These are phyloP conservation scores for Collariella sp. DNA, from an alignment of 495 filamentous ascomycete species.

Conservation along the genomic window DNA sequence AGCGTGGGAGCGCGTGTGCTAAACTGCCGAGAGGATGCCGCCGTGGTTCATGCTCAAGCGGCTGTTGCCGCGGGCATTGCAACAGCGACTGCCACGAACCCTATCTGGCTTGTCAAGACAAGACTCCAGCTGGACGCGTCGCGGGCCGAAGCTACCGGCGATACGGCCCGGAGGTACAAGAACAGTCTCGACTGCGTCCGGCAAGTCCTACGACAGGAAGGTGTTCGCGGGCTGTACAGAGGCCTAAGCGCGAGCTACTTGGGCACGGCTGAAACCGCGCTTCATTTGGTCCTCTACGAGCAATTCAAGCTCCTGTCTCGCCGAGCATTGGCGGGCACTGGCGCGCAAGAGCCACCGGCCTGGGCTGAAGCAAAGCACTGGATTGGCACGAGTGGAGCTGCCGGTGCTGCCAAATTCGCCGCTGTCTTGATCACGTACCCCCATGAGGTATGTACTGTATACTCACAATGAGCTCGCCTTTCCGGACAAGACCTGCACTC, in stretches of 20 bases:
- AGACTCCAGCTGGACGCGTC: background rate
- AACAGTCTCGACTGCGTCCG: constrained; percentile 2
- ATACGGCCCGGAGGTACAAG: too few relatives aligned
- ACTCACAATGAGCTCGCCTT: too few relatives aligned
- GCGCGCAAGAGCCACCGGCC: background rate
- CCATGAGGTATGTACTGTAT: background rate
- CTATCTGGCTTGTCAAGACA: background rate
- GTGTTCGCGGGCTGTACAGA: background rate
- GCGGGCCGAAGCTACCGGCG: background rate
- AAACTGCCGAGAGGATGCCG: background rate
- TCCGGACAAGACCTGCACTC: too few relatives aligned
- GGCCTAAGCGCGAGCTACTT: background rate
- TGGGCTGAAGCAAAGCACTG: constrained; percentile 1
- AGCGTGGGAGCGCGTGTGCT: background rate
- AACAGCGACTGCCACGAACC: background rate
- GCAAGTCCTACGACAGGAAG: background rate
- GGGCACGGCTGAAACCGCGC: background rate
- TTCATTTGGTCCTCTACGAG: background rate
- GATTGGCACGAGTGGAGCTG: background rate
- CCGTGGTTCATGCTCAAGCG: background rate
- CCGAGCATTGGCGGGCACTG: background rate
- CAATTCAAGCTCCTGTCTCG: background rate
- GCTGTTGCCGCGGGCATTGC: background rate
- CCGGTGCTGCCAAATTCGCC: background rate
- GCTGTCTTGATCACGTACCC: background rate